These are phyloP conservation scores for Castanea sativa DNA, from an alignment of 306 rosid species.

Conservation along the genomic window DNA sequence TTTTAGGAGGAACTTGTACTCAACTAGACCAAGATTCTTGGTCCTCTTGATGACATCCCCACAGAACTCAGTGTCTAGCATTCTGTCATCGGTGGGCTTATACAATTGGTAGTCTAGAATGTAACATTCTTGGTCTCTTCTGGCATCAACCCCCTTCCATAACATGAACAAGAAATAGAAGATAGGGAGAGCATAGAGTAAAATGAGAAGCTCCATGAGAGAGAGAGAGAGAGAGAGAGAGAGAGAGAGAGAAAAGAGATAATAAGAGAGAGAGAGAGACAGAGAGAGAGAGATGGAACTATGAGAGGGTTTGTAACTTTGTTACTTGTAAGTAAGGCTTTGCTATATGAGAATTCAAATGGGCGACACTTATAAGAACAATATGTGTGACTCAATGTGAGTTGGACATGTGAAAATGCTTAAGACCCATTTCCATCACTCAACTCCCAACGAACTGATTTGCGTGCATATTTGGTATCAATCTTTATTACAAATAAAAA, in stretches of 20 bases:
- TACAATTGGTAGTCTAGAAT: conserved; percentile 66
- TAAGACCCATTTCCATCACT: conserved; percentile 1
- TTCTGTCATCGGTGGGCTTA: conserved; percentile 71
- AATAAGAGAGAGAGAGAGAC: neutral
- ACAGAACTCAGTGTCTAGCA: conserved; percentile 54
- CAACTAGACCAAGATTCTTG: conserved; percentile 53
- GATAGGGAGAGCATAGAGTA: conserved; percentile 29
- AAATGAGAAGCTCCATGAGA: conserved; percentile 55
- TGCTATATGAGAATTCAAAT: conserved; percentile 6
- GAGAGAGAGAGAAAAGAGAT: neutral
- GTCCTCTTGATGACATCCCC: conserved; percentile 52
- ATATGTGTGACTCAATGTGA: conserved; percentile 1
- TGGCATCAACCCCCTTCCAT: conserved; percentile 52
- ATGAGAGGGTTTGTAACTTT: neutral
- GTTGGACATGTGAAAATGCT: conserved; percentile 35
- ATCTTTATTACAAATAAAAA: conserved; percentile 33
- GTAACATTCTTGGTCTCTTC: conserved; percentile 63
- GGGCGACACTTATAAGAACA: conserved; percentile 28
- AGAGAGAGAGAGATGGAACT: neutral
- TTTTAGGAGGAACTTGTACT: conserved; percentile 74
- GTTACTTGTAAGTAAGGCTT: conserved; percentile 7
- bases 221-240: neutral
- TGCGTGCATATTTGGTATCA: conserved; percentile 23
- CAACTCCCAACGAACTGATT: conserved; percentile 76
- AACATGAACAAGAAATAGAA: conserved; percentile 42